Conservation (phyloP, 2,329 filamentous ascomycete genomes). For the Zalaria sp. region DNA sequence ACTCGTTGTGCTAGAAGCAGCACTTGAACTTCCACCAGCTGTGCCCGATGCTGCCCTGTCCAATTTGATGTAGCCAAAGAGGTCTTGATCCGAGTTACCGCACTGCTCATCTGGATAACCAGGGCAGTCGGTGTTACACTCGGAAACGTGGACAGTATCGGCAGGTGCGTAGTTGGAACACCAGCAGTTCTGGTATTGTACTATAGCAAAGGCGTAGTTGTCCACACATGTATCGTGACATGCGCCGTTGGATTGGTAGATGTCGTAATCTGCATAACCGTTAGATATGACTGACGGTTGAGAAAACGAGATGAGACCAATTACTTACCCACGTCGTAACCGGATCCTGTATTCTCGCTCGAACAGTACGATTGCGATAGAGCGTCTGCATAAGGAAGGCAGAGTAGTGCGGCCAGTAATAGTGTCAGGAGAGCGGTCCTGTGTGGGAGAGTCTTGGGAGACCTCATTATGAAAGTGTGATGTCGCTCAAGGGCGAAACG, state of each 20-base stretch:
- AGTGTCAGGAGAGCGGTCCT: slow-evolving; percentile 4
- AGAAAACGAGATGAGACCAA: not conserved
- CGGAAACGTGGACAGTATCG: slow-evolving; percentile 20
- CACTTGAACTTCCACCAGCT: slow-evolving; percentile 20
- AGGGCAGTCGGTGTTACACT: slow-evolving; percentile 48
- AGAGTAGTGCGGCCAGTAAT: not conserved
- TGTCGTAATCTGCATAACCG: slow-evolving; percentile 18
- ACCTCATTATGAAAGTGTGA: not conserved
- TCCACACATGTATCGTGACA: slow-evolving; percentile 47
- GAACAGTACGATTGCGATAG: slow-evolving; percentile 29
- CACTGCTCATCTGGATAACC: slow-evolving; percentile 56
- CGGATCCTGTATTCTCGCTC: slow-evolving; percentile 26
- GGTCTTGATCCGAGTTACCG: slow-evolving; percentile 37
- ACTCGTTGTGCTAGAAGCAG: slow-evolving; percentile 9
- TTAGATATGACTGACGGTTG: slow-evolving; percentile 3
- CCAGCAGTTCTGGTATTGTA: slow-evolving; percentile 56
- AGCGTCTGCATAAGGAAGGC: no score
- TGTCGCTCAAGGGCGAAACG: no score
- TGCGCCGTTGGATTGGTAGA: slow-evolving; percentile 52
- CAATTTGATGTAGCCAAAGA: slow-evolving; percentile 54
- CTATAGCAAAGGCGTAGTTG: slow-evolving; percentile 52
- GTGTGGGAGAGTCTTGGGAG: not conserved
- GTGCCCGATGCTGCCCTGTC: slow-evolving; percentile 44
- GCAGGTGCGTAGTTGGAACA: slow-evolving; percentile 56
- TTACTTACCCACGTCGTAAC: slow-evolving; percentile 20